Percentiles rank a stretch among this genome's conserved stretches.
These are phyloP conservation scores for Rhynchosporium secalis DNA, from an alignment of 2,329 filamentous ascomycete species.

Conservation along the genomic window DNA sequence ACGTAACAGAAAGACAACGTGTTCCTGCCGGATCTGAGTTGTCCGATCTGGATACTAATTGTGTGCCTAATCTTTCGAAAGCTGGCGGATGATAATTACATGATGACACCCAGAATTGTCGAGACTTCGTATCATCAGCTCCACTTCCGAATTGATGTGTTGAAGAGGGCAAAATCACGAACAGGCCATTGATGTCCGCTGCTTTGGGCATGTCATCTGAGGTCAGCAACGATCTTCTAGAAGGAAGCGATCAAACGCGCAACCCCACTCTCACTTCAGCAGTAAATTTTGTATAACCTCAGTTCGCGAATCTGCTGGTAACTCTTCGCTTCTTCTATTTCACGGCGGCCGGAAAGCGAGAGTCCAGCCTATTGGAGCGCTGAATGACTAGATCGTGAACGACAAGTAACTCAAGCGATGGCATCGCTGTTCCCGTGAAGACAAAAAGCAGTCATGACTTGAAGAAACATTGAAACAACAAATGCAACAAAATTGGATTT, in stretches of 20 bases:
- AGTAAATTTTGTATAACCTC: constrained; percentile 5
- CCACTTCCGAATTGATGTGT: neutral
- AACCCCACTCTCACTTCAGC: constrained; percentile 3
- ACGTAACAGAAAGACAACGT: neutral
- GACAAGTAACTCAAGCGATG: neutral
- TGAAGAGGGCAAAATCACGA: neutral
- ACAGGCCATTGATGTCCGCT: neutral
- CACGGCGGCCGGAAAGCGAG: neutral
- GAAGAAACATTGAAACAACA: too few relatives aligned
- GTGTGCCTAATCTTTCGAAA: neutral
- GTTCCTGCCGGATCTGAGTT: neutral
- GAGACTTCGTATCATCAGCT: neutral
- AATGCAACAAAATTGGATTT: too few relatives aligned
- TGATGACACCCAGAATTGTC: too few relatives aligned
- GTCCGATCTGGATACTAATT: neutral
- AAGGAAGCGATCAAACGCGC: constrained; percentile 6
- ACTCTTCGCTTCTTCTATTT: neutral
- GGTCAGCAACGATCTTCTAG: constrained; percentile 10
- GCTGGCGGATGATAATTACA: neutral
- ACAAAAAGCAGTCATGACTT: neutral
- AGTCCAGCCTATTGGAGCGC: neutral
- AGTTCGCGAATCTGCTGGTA: neutral
- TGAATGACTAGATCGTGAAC: neutral
- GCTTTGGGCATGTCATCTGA: constrained; percentile 4
- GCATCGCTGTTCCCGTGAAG: neutral